phyloP scores from a whole-genome alignment of 306 rosid genomes.

The Cicer pinnatifidum region DNA sequence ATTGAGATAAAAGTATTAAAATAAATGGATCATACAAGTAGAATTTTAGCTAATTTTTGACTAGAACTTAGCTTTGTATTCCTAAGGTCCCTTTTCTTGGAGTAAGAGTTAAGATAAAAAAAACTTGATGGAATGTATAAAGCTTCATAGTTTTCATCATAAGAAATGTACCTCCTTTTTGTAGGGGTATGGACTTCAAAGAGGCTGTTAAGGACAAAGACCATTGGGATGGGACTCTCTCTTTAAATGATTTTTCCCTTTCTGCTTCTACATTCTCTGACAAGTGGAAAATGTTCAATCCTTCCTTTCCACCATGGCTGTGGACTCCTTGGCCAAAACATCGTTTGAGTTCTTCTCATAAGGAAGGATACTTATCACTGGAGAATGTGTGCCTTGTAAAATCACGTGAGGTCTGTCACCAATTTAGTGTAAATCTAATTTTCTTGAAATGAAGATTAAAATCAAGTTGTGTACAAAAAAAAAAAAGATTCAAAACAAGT shows the following conservation, averaged over 20 bases:
- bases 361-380: constrained; percentile 72
- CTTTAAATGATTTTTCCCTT: constrained; percentile 55
- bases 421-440: constrained; percentile 21
- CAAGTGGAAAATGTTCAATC: constrained; percentile 62
- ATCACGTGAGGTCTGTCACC: constrained; percentile 46
- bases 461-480: too few relatives aligned
- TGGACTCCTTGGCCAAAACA: constrained; percentile 62
- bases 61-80: too few relatives aligned
- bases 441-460: not conserved
- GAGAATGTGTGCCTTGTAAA: constrained; percentile 59
- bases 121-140: too few relatives aligned
- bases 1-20: too few relatives aligned
- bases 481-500: too few relatives aligned
- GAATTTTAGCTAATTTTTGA: too few relatives aligned
- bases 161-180: constrained; percentile 9
- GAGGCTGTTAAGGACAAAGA: constrained; percentile 32
- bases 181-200: constrained; percentile 48
- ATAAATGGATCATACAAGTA: too few relatives aligned
- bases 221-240: constrained; percentile 72
- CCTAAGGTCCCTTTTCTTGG: too few relatives aligned
- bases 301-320: constrained; percentile 65
- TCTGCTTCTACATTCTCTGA: constrained; percentile 63
- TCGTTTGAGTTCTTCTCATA: constrained; percentile 47
- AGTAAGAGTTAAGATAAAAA: too few relatives aligned
- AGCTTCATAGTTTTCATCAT: not conserved